Base-by-base conservation (phyloP, 495 filamentous ascomycete genomes). In the Penicillium egyptiacum region DNA sequence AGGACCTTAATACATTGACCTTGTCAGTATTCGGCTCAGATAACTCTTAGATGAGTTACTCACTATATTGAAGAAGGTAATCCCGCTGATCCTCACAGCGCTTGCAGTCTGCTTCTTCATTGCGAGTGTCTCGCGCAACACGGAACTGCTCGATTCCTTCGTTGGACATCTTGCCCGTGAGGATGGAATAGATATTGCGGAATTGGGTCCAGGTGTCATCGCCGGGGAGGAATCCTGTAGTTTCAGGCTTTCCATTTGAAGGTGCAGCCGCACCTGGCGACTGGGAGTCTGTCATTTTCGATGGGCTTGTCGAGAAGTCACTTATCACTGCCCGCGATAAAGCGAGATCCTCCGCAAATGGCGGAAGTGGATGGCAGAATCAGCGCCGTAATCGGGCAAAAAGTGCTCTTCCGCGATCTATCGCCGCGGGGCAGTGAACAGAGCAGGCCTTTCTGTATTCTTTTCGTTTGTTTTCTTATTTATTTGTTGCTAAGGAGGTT, bases 71-170 rank as follows among this genome's bases (percentile, higher is more conserved):
- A 57, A 97, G 81, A 14, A 91, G 79, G 71, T 86, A 96, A 68
- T 92, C 87, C 20, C 88, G 83, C 65, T 89, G 81, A 19, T 83
- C 72, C 61, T 96, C 89, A 74, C 90, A 96, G 30, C 82, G 82
- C 65, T 79, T 77, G 78, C 88, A 92, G 76, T 96, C 89, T 30
- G 72, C 69, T 56, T 76, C 79, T 71, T 90, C 89, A 69, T 87
- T 81, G 47, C 80, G 75, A 40, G 77, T 69, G 73, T 91, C 89
- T 55, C 81, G 79, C 62, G 81, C 84, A 59, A 84, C 76, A 54
- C 88, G 84, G 78, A 88, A 95, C 70, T 86, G 79, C 59, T 84
- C 80, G 31, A 81, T 77, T 43, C 88, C 89, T 61, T 88, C 81
- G 28, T 77, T 72, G 44, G 83, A 88, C 72, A 93, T 83, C 55